These are phyloP conservation scores for Yamagishiella unicocca DNA, from an alignment of 139 green algal species.

Conservation along the genomic window DNA sequence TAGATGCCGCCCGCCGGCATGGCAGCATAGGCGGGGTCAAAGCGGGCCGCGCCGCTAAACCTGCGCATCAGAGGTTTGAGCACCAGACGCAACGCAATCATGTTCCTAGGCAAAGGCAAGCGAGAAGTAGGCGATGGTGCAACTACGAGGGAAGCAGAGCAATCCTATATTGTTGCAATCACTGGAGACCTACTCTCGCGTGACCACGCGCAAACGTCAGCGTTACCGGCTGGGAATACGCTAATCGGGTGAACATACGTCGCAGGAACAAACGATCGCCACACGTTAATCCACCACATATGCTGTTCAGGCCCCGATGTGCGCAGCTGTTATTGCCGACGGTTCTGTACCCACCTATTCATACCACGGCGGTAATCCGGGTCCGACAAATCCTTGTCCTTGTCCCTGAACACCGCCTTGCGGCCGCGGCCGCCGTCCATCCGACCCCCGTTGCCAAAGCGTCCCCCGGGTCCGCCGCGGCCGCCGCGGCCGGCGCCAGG, in stretches of 20 bases:
- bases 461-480: slow-evolving; percentile 11
- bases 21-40: slow-evolving; percentile 16
- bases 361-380: slow-evolving; percentile 50
- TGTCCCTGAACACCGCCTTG: slow-evolving; percentile 56
- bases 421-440: slow-evolving; percentile 46
- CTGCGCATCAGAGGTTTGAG: too few species aligned
- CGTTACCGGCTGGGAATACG: too few species aligned
- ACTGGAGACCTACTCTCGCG: too few species aligned
- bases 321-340: too few species aligned
- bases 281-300: too few species aligned
- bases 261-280: not conserved
- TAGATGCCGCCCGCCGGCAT: slow-evolving; percentile 33
- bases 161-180: too few species aligned
- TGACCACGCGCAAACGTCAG: too few species aligned
- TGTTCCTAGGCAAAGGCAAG: too few species aligned
- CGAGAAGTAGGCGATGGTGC: too few species aligned
- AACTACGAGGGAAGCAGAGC: too few species aligned
- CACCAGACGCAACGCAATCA: too few species aligned
- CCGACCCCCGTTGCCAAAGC: not conserved
- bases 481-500: not conserved
- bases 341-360: slow-evolving; percentile 37
- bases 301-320: too few species aligned
- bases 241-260: not conserved
- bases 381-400: slow-evolving; percentile 49
- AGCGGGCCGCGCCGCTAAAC: slow-evolving; percentile 38